These are phyloP conservation scores for Breviolum minutum DNA, from an alignment of 73 alveolate genomes.

Conservation along the genomic window DNA sequence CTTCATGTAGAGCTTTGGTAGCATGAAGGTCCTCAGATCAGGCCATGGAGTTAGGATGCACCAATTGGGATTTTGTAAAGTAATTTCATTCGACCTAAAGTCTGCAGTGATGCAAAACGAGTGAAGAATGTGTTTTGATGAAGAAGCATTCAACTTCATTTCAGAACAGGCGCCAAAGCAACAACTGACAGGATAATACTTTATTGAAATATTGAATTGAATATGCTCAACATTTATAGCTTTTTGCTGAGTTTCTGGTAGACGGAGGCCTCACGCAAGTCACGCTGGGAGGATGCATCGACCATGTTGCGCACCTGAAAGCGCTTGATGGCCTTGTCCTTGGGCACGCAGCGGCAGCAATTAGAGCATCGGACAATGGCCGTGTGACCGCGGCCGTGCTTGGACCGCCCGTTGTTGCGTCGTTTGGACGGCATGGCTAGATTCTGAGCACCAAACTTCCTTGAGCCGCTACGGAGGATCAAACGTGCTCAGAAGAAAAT, in stretches of 20 bases:
- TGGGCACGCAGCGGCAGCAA: constrained; percentile 99
- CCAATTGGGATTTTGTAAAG: no score
- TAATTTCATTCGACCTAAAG: no score
- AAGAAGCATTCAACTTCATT: background rate
- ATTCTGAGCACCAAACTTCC: background rate
- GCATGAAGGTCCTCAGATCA: constrained; percentile 39
- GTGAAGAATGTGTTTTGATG: background rate
- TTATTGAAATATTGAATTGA: no score
- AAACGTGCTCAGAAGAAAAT: no score
- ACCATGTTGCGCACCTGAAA: constrained; percentile 99
- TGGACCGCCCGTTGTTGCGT: constrained; percentile 99
- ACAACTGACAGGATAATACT: background rate
- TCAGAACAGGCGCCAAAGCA: background rate
- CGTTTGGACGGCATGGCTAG: constrained; percentile 97
- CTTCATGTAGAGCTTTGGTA: constrained; percentile 98
- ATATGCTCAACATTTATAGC: background rate
- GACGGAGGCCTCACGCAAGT: constrained; percentile 98
- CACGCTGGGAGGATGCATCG: constrained; percentile 99
- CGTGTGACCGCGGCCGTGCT: constrained; percentile 99
- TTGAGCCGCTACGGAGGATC: background rate
- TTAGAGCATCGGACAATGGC: constrained; percentile 99
- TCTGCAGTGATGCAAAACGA: no score
- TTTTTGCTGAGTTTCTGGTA: constrained; percentile 83
- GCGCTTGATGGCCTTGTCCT: constrained; percentile 99
- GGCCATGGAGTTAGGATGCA: background rate